Evolutionary conservation across 1,139 yeast genomes (phyloP), one percentile per base, ranked within the genome.

Genomic region (Kurtzmaniella quercitrusa): DNA sequence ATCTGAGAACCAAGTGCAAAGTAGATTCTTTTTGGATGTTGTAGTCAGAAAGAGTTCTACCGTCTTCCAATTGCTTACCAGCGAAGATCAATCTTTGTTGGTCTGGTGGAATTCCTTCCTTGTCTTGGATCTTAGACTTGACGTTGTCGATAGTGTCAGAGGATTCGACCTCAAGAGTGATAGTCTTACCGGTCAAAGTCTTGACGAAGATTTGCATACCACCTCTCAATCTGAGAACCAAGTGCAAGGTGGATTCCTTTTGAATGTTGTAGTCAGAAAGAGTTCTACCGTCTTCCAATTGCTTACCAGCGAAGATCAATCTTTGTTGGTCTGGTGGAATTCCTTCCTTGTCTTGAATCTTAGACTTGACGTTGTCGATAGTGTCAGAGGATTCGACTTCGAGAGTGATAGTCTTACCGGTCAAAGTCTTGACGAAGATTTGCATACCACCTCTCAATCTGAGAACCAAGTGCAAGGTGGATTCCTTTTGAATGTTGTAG

Each of bases 361-460:
- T 89, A 74, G 96, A 80, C 85, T 93, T 93, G 85, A 93, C 97
- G 74, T 88, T 89, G 86, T 89, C 53, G 43, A 55, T 57, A 37
- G 60, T 56, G 42, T 57, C 60, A 22, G 60, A 55, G 38, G 61
- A 56, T 47, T 57, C 61, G 38, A 56, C 69, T 54, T 64, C 68
- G 48, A 64, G 56, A 47, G 68, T 66, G 54, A 93, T 91, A 61
- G 98, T 93, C 88, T 91, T 93, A 78, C 98, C 98, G 57, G 98
- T 89, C 68, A 91, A 80, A 76, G 98, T 91, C 80, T 91, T 91
- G 78, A 93, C 97, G 80, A 93, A 93, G 79, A 91, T 89, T 80
- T 91, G 97, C 98, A 91, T 91, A 82, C 96, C 96, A 86, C 98
- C 98, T 84, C 98, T 88, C 75, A 93, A 88, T 84, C 98, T 89